Percentiles rank a stretch among this genome's conserved stretches.
Conservation (phyloP, 345 rosid genomes). For the Chamaenerion angustifolium region DNA sequence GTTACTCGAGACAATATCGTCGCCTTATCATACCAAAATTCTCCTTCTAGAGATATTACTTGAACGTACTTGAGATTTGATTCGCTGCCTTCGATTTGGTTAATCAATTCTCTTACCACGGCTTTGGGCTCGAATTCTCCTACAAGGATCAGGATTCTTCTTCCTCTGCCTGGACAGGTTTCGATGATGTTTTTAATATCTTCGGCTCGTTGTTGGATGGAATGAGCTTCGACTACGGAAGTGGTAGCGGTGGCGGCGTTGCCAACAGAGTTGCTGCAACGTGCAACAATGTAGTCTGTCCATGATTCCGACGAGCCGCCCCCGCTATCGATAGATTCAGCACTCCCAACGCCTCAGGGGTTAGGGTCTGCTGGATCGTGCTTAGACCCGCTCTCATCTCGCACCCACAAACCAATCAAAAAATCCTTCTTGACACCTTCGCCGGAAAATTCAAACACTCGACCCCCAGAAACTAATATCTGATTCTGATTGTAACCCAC, state of each 20-base stretch:
- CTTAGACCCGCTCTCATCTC: conserved; percentile 89
- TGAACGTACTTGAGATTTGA: conserved; percentile 34
- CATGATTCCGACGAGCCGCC: conserved; percentile 81
- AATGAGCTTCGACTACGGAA: conserved; percentile 30
- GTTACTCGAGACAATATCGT: conserved; percentile 30
- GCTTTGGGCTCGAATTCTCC: conserved; percentile 67
- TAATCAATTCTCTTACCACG: conserved; percentile 56
- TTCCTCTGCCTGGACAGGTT: conserved; percentile 41
- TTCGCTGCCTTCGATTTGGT: conserved; percentile 50
- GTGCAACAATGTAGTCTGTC: conserved; percentile 90
- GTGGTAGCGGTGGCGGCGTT: conserved; percentile 26
- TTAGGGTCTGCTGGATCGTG: conserved; percentile 94
- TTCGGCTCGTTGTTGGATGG: conserved; percentile 38
- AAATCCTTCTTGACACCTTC: neutral
- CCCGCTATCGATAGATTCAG: conserved; percentile 84
- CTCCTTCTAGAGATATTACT: conserved; percentile 52
- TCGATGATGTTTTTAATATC: conserved; percentile 58
- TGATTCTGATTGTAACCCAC: neutral
- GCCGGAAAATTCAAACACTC: neutral
- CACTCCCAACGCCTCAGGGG: conserved; percentile 84
- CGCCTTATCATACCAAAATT: conserved; percentile 32
- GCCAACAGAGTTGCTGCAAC: conserved; percentile 79
- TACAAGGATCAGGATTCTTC: conserved; percentile 80
- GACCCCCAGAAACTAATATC: neutral
- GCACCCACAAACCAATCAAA: conserved; percentile 3